Base-by-base conservation (phyloP, 441 rosid species). In the Jatropha multifida region DNA sequence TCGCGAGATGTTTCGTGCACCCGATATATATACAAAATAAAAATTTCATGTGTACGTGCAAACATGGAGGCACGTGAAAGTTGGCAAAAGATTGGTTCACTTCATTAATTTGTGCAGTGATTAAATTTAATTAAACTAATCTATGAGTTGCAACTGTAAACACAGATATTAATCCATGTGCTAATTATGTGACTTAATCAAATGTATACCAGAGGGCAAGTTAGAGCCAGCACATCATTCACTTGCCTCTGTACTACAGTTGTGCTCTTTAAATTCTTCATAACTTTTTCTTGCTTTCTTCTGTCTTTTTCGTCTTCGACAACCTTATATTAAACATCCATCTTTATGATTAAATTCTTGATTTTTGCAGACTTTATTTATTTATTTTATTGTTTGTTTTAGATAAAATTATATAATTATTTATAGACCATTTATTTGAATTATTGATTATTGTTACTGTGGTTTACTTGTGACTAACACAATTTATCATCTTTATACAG, bases 61-160 rank as follows among this genome's bases (percentile, higher is more conserved):
- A 78, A 87, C 81, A 83, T 76, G 88, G 74, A 65, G 42, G 86
- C 89, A 86, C 85, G 89, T 83, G 90, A 80, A 84, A 71, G 75
- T 11, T 48, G 73, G 74, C 78, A 82, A 78, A 61, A 74, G 79
- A 80, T 79, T 78, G 77, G 80, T 85, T 81, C 82, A 80, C 82
- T 73, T 63, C 63, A 79, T 62, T 76, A 76, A 62, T 41, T 15
- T 20, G 17, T 42, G 14, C n/a, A 70, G 40, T 70, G 27, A 42
- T 4, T 4, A 58, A 58, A 12, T 58, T 58, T 4, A 5, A 52
- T 23, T 40, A 5, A 40, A 52, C 18, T 48, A 63, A 51, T 64
- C 14, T 6, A 59, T 14, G 63, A 62, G 13, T 62, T 15, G 48
- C 72, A 68, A 23, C 2, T 32, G 32, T 32, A 32, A 32, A 5